Conservation (phyloP, 2,329 filamentous ascomycete species). For the Trichoderma simmonsii region DNA sequence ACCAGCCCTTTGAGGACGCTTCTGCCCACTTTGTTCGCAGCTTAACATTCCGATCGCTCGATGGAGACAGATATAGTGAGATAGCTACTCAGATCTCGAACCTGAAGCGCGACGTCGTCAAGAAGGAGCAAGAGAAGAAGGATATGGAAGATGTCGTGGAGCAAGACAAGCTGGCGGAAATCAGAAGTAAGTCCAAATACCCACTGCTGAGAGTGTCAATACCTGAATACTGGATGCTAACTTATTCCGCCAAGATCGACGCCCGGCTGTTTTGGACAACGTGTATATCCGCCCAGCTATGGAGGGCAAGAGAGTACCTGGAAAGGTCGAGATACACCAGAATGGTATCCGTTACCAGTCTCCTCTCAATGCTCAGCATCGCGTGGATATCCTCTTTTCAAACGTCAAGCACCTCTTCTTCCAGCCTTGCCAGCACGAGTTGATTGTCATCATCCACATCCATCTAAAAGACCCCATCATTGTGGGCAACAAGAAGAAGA, state of each 20-base stretch:
- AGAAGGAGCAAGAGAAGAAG: constrained; percentile 97
- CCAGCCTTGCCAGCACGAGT: constrained; percentile 91
- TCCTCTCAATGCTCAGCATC: constrained; percentile 72
- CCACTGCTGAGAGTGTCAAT: neutral
- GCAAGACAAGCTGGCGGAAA: constrained; percentile 94
- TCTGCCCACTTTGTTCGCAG: constrained; percentile 94
- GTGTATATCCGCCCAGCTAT: constrained; percentile 93
- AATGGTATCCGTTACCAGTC: constrained; percentile 97
- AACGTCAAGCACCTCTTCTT: constrained; percentile 99
- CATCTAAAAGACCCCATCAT: constrained; percentile 98
- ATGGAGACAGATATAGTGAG: constrained; percentile 83
- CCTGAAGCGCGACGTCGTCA: constrained; percentile 87
- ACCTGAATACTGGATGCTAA: constrained; percentile 35
- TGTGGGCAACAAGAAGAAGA: constrained; percentile 96
- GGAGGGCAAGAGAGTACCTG: constrained; percentile 94
- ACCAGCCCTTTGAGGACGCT: constrained; percentile 95
- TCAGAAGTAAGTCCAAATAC: constrained; percentile 65
- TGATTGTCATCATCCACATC: constrained; percentile 97
- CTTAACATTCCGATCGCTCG: constrained; percentile 88
- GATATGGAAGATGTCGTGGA: constrained; percentile 99
- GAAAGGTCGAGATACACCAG: constrained; percentile 95
- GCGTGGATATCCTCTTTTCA: constrained; percentile 92
- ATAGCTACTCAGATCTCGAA: constrained; percentile 93
- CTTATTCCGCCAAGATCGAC: constrained; percentile 61
- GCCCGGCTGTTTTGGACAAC: constrained; percentile 85